These are phyloP conservation scores for Agarophyton chilense DNA, from an alignment of 23 red algal genomes.

Conservation along the genomic window DNA sequence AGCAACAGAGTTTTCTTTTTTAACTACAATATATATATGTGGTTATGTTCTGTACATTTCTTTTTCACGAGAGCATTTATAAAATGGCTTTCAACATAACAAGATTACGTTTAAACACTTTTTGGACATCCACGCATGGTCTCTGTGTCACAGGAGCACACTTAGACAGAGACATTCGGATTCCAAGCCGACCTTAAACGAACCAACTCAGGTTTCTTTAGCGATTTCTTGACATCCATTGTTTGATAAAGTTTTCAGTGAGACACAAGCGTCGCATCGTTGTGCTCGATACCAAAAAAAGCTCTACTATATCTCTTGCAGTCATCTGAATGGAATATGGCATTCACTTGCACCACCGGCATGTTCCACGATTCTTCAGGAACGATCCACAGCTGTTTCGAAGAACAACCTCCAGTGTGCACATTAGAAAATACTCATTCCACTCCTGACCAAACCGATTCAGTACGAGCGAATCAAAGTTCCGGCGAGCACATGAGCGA, in stretches of 20 bases:
- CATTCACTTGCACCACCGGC: background rate
- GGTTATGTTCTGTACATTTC: background rate
- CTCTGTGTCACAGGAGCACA: no score
- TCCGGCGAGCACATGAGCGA: background rate
- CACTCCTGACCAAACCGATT: background rate
- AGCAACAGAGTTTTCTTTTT: background rate
- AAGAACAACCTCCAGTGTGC: background rate
- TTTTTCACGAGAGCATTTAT: background rate
- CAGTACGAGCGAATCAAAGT: background rate
- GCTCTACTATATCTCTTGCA: no score
- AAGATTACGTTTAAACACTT: background rate
- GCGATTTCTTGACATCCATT: no score
- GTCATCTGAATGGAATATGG: background rate
- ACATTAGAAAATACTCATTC: background rate
- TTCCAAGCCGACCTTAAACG: no score
- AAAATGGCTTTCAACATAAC: background rate
- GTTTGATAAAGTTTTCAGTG: no score
- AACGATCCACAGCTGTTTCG: background rate
- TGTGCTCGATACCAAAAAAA: no score
- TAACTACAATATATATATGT: background rate
- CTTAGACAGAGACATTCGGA: no score
- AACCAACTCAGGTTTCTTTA: no score
- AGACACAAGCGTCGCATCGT: no score
- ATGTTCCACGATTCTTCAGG: background rate
- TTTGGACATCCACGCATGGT: background rate